Evolutionary conservation across 176 grass and related monocot genomes (phyloP), one percentile per base, ranked within the genome.

Genomic region (Lolium multiflorum): DNA sequence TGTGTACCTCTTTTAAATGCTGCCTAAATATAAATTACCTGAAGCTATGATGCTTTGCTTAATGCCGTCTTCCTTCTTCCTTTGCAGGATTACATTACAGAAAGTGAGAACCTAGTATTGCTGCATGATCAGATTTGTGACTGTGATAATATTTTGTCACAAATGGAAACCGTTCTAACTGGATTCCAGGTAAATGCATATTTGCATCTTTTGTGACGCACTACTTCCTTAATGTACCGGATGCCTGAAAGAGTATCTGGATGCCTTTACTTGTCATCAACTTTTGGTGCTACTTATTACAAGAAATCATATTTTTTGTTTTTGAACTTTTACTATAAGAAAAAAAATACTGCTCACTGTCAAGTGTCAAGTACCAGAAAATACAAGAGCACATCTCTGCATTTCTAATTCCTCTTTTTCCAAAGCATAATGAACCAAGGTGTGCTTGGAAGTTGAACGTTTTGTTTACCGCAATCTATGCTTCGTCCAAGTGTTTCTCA

Each of bases 101-200:
- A 98, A 81, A 98, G 94, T 69, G 97, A 96, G 72, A 98, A 98
- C 38, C 88, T 98, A 68, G 90, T 98, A 80, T 93, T 83, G 8
- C 54, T 98, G 54, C 97, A 96, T 83, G 94, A 98, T 83, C 97
- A 98, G 90, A 98, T 98, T 90, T 38, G 75, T 62, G 97, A 96
- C 28, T 98, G 94, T 58, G 97, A 98, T 83, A 96, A 94, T 78
- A 96, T 98, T 89, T 82, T 98, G 76, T 98, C 92, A 16, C 94
- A 98, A 89, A 98, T 96, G 97, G 97, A 96, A 88, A 90, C 89
- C 43, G 70, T 98, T 75, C 94, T 98, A 9, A 89, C 92, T 88
- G 94, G 97, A 79, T 98, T 98, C 88, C 97, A 98, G 97, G 97
- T 98, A 94, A 82, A 83, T 74, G 46, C 79, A 52, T 75, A 69